Evolutionary conservation across 169 alveolate species (phyloP), one percentile per base, ranked within the genome.

Genomic region (Plasmodium gaboni): DNA sequence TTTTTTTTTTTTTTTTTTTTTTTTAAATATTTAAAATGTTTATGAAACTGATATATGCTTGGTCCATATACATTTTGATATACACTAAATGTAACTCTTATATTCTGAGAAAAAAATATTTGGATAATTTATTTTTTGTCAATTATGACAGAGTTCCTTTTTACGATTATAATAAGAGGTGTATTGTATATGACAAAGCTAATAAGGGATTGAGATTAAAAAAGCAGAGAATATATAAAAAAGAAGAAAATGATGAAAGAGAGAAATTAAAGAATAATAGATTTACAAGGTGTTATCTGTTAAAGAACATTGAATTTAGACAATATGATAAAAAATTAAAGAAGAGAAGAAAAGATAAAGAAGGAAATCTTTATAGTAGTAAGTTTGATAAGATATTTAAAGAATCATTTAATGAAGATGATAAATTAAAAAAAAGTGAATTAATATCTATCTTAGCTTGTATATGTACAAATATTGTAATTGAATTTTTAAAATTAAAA

Each of bases 401-500:
- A n/a, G 90, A 80, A 53, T 48, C 68, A 48, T 80, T 80, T 71
- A 61, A 68, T 63, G 90, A 80, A 53, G 55, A 61, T 59, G 72
- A 71, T 44, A 55, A 72, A 32, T 3, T 80, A 72, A 80, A 65
- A 19, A 68, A 80, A 61, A 80, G 65, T 32, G 90, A 80, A 46
- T 44, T 80, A 28, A 28, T 80, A 5, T 80, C 90, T 12, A 80
- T 80, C 17, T 55, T 80, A 55, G 90, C 90, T 26, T 80, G 90
- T 28, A 80, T 80, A 15, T 80, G 90, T 51, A 80, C 90, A 68
- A 80, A 80, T 22, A 80, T 80, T 4, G 90, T 80, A 13, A 80
- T 80, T 5, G 73, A 80, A 17, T 80, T 17, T 68, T 80, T 80
- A 68, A 80, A 80, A 46, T 51, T 80, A 9, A 80, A 68, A 12